Evolutionary conservation across 352 stramenopile genomes (phyloP).

Genomic region (Globisporangium acanthophoron): DNA sequence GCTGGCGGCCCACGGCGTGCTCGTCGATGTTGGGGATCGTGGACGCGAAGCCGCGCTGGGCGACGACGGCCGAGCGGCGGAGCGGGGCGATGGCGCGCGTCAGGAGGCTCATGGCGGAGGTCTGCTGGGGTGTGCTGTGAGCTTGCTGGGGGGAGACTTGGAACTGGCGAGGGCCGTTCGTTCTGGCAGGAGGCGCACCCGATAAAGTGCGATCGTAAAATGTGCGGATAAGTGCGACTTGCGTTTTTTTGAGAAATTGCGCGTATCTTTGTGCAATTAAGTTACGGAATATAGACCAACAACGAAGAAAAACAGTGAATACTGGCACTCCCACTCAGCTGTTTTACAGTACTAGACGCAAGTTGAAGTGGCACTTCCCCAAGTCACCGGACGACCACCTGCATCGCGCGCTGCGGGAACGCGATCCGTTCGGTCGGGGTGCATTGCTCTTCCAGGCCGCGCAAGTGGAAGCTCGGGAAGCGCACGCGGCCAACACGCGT

Average conservation of each 20-base stretch:
- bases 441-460: conserved; percentile 10
- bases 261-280: no score
- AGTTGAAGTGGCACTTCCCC: neutral
- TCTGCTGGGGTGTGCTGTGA: neutral
- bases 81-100: conserved; percentile 49
- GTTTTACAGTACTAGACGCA: neutral
- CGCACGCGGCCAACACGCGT: conserved; percentile 37
- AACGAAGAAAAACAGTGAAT: no score
- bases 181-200: conserved; percentile 2
- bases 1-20: conserved; percentile 78
- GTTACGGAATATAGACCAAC: no score
- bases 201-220: neutral
- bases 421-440: neutral
- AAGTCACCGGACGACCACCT: conserved; percentile 19
- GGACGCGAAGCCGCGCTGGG: conserved; percentile 52
- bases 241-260: conserved; percentile 10
- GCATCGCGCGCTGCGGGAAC: conserved; percentile 19
- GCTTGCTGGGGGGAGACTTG: conserved; percentile 8
- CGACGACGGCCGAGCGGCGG: conserved; percentile 26
- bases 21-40: conserved; percentile 72
- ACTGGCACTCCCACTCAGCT: neutral
- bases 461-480: conserved; percentile 49
- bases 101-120: conserved; percentile 35
- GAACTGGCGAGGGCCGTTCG: conserved; percentile 21
- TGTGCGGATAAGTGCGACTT: neutral